phyloP scores from a whole-genome alignment of 176 grass and related monocot species.

The Phragmites australis region DNA sequence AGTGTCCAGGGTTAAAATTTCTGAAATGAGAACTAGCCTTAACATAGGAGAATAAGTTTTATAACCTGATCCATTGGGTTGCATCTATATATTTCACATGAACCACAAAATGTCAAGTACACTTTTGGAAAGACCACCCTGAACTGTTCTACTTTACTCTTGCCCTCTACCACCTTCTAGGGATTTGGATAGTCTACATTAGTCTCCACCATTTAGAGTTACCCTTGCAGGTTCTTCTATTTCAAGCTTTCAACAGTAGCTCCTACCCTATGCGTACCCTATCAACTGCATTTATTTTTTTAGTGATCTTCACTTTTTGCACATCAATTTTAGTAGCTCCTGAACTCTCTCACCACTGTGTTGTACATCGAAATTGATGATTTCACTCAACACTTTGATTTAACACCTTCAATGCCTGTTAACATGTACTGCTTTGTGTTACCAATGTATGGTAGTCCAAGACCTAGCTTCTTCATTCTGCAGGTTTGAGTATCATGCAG shows the following conservation, averaged over 20 bases:
- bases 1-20: not conserved
- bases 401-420: not conserved
- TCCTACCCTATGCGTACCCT: not conserved
- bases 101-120: not conserved
- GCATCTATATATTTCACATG: not conserved
- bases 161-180: not conserved
- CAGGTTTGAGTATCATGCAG: slow-evolving; percentile 92
- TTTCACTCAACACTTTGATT: not conserved
- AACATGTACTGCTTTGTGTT: slow-evolving; percentile 18
- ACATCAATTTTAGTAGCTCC: not conserved
- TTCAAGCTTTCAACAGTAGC: not conserved
- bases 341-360: not conserved
- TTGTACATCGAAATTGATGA: not conserved
- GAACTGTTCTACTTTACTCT: not conserved
- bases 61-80: not conserved
- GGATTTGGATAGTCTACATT: not conserved
- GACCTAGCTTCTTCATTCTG: slow-evolving; percentile 6
- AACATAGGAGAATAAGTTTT: not conserved
- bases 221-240: not conserved
- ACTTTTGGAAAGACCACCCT: not conserved
- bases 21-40: not conserved
- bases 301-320: slow-evolving; percentile 8
- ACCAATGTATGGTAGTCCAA: not conserved
- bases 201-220: not conserved
- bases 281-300: not conserved